These are phyloP conservation scores for Pseudopediastrum boryanum DNA, from an alignment of 139 green algal species.

Conservation along the genomic window DNA sequence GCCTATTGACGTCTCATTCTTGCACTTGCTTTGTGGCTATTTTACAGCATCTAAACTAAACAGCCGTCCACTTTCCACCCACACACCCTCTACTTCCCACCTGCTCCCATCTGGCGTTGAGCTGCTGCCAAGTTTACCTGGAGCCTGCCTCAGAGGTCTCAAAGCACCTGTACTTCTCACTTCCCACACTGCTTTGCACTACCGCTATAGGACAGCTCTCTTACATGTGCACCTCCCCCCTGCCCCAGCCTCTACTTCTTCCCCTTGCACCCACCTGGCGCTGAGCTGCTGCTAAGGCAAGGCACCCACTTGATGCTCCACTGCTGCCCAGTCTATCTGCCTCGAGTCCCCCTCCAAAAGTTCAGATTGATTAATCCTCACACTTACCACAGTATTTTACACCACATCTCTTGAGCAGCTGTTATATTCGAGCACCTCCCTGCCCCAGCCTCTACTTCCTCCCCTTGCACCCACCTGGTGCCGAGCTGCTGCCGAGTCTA, in stretches of 20 bases:
- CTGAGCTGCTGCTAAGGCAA: too few species aligned
- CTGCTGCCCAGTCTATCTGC: too few species aligned
- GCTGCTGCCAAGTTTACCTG: not conserved
- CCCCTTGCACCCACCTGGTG: not conserved
- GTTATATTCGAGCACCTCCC: too few species aligned
- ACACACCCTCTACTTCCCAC: not conserved
- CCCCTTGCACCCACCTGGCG: not conserved
- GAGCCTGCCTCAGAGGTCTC: slow-evolving; percentile 80
- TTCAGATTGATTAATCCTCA: slow-evolving; percentile 90
- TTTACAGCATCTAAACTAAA: not conserved
- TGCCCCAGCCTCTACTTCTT: too few species aligned
- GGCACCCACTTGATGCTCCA: too few species aligned
- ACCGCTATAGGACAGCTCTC: too few species aligned
- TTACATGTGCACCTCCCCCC: too few species aligned
- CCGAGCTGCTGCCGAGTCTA: too few species aligned
- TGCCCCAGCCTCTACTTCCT: too few species aligned
- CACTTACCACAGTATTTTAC: slow-evolving; percentile 89
- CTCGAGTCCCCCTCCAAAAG: slow-evolving; percentile 72
- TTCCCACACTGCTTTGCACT: slow-evolving; percentile 85
- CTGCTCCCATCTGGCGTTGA: slow-evolving; percentile 5
- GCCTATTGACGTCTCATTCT: not conserved
- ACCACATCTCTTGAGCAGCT: not conserved
- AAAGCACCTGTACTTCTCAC: slow-evolving; percentile 91
- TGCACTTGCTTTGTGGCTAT: not conserved
- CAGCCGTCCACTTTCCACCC: not conserved